These are phyloP conservation scores for Klebsormidium nitens DNA, from an alignment of 139 green algal genomes.

Conservation along the genomic window DNA sequence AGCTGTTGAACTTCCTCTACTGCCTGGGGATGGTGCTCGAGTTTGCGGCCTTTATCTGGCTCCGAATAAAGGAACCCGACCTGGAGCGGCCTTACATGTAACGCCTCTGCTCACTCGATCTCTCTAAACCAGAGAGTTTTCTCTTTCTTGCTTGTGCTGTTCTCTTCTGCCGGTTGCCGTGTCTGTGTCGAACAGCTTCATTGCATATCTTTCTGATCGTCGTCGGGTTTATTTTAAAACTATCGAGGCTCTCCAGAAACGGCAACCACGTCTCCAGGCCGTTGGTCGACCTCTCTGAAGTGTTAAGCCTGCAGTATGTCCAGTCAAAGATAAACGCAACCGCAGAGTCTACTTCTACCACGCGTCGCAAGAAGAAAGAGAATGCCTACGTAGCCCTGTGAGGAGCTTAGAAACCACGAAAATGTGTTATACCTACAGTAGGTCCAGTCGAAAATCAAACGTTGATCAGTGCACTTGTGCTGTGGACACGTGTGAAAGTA, in stretches of 20 bases:
- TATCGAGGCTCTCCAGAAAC: too few relatives aligned
- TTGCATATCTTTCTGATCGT: not conserved
- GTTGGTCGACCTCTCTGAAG: too few relatives aligned
- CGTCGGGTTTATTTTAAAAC: too few relatives aligned
- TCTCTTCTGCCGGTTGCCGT: not conserved
- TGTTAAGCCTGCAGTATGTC: too few relatives aligned
- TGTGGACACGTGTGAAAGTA: not conserved
- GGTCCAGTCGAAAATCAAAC: not conserved
- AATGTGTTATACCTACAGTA: slow-evolving; percentile 2
- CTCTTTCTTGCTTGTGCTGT: not conserved
- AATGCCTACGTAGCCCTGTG: too few relatives aligned
- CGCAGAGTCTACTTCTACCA: too few relatives aligned
- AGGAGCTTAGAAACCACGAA: not conserved
- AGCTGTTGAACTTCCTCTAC: slow-evolving; percentile 92
- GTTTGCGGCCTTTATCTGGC: slow-evolving; percentile 86
- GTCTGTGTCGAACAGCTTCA: not conserved
- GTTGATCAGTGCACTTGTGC: not conserved
- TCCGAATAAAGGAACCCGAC: slow-evolving; percentile 64
- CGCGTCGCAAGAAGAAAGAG: too few relatives aligned
- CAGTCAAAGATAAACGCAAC: too few relatives aligned
- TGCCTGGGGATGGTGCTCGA: slow-evolving; percentile 91
- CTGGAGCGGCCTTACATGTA: slow-evolving; percentile 58
- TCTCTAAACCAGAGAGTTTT: not conserved
- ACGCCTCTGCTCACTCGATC: not conserved
- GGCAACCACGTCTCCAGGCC: too few relatives aligned